phyloP scores from a whole-genome alignment of 202 grass and related monocot genomes.

The Panicum virgatum region DNA sequence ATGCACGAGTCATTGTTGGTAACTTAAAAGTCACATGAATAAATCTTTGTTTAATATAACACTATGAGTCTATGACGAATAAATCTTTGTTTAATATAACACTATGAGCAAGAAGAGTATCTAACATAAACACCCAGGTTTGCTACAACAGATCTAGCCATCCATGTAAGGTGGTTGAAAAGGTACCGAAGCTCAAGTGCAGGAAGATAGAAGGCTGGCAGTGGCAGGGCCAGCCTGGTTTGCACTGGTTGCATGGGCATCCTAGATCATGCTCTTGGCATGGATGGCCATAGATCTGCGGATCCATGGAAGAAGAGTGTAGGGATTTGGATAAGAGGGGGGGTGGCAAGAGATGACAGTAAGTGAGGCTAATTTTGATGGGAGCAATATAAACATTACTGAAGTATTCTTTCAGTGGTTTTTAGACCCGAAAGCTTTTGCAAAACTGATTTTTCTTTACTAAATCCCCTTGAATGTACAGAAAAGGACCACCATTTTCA shows the following conservation, averaged over 20 bases:
- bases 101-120: background rate
- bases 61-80: background rate
- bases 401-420: background rate
- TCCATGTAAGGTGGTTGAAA: background rate
- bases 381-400: background rate
- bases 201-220: background rate
- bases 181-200: background rate
- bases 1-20: background rate
- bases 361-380: background rate
- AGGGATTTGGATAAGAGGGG: background rate
- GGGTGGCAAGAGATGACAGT: background rate
- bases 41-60: background rate
- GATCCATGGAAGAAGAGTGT: background rate
- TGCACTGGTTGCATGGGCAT: background rate
- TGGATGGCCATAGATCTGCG: background rate
- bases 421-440: background rate
- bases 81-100: background rate
- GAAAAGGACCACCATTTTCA: conserved; percentile 18
- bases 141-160: background rate
- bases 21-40: conserved; percentile 9
- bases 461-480: conserved; percentile 14
- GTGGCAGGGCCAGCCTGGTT: background rate
- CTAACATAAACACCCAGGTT: background rate
- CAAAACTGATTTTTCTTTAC: background rate
- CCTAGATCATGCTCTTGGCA: background rate